Evolutionary conservation across 495 filamentous ascomycete genomes (phyloP), one percentile per base, ranked within the genome.

Genomic region (Aspergillus ellipticus): DNA sequence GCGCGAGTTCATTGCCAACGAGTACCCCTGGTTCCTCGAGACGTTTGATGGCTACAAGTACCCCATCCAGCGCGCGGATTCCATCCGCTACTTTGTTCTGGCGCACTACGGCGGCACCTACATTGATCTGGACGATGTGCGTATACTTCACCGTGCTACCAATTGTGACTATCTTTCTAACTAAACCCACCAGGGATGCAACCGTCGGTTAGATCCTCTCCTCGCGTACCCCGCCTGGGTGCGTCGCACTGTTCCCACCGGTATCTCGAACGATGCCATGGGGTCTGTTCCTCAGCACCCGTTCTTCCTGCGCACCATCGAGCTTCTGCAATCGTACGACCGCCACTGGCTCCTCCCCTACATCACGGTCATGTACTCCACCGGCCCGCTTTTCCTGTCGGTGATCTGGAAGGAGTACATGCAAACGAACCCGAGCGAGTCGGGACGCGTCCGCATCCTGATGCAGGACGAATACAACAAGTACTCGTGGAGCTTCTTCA

Each of bases 241-340:
- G 17, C 87, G 90, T 59, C 84, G 85, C 51, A 91, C 88, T 10
- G 78, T 80, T 1, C 90, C 91, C 9, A 94, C 89, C 8, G 92
- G 91, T 42, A 89, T 96, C 61, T 89, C 86, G 49, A 96, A 96
- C 72, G 90, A 96, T 66, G 89, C 87, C 24, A 93, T 96, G 82
- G 91, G 88, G 41, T 75, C 88, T 13, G 78, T 88, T 3, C 89
- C 89, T 1, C 79, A 87, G 51, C 92, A 96, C 61, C 89, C 89
- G 0, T 96, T 92, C 76, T 95, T 93, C 79, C 75, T 84, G 10
- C 79, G 76, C 37, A 81, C 88, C 22, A 90, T 92, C 53, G 84
- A 89, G 59, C 74, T 77, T 15, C 74, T 96, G 37, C 78, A 86
- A 50, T 67, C 73, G 4, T 96, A 90, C 68, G 81, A 92, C 65